A percentile compares a stretch with the other conserved stretches of the same genome.
Conservation (phyloP, 1,139 yeast species). For the Taiozyma sp. region DNA sequence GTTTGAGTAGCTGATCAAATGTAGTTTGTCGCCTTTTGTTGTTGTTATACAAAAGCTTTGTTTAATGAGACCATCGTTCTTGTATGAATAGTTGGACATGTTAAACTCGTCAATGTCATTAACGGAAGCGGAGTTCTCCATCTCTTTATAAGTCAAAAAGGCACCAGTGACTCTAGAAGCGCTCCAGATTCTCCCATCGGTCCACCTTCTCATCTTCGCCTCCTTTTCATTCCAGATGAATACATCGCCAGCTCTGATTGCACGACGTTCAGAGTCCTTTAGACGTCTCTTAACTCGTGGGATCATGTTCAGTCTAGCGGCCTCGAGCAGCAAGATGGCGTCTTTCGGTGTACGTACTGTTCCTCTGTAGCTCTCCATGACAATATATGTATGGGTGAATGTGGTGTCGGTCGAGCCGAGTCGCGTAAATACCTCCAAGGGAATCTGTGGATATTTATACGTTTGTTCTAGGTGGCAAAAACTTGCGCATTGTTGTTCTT, state of each 20-base stretch:
- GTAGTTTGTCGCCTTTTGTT: conserved; percentile 44
- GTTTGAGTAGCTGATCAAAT: conserved; percentile 37
- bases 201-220: conserved; percentile 73
- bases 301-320: conserved; percentile 49
- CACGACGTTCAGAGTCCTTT: conserved; percentile 48
- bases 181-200: conserved; percentile 69
- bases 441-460: neutral
- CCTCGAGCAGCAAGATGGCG: conserved; percentile 62
- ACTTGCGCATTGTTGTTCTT: neutral
- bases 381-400: neutral
- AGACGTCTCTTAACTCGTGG: conserved; percentile 56
- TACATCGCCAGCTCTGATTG: conserved; percentile 52
- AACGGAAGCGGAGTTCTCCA: conserved; percentile 31
- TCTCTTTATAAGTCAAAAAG: conserved; percentile 58
- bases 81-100: conserved; percentile 30
- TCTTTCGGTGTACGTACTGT: conserved; percentile 50
- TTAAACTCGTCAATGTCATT: conserved; percentile 12
- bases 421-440: neutral
- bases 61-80: conserved; percentile 47
- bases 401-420: neutral
- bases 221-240: conserved; percentile 69
- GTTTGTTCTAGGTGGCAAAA: neutral
- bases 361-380: conserved; percentile 59
- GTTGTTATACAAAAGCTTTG: conserved; percentile 52
- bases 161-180: conserved; percentile 66